A percentile compares a stretch with the other conserved stretches of the same genome.
Conservation (phyloP, 106 monocot genomes). For the Xerophyta viscosa region DNA sequence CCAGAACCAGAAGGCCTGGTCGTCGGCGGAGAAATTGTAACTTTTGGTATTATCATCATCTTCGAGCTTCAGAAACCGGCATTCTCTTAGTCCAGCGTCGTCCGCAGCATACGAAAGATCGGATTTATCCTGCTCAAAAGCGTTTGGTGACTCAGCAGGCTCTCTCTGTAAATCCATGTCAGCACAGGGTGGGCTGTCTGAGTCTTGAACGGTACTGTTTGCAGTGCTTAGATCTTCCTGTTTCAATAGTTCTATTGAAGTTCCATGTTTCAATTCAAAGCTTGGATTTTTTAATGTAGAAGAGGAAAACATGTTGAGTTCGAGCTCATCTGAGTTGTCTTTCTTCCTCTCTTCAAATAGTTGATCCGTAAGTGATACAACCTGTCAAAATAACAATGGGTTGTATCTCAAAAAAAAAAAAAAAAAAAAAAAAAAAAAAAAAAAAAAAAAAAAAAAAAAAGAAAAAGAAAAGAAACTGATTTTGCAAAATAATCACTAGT, state of each 20-base stretch:
- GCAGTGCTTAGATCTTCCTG: constrained; percentile 32
- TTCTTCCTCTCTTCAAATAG: constrained; percentile 11
- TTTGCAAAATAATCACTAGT: too few species aligned
- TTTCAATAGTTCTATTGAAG: constrained; percentile 3
- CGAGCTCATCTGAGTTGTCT: not conserved
- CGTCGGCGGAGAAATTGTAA: constrained; percentile 15
- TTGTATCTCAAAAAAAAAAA: not conserved
- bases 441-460: too few species aligned
- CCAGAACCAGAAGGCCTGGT: constrained; percentile 37
- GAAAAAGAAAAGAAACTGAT: too few species aligned
- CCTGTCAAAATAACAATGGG: constrained; percentile 6
- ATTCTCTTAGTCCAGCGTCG: constrained; percentile 18
- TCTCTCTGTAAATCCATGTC: not conserved
- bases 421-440: too few species aligned
- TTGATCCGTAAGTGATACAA: constrained; percentile 21
- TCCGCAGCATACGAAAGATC: constrained; percentile 20
- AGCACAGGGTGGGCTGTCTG: constrained; percentile 14
- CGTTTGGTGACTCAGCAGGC: constrained; percentile 19
- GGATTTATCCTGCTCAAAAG: constrained; percentile 18
- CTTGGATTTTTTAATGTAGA: not conserved
- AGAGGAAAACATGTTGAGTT: constrained; percentile 2
- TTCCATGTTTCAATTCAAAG: not conserved
- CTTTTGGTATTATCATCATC: constrained; percentile 8
- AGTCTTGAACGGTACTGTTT: constrained; percentile 18
- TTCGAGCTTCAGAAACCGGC: constrained; percentile 13